A percentile compares a stretch with the other conserved stretches of the same genome.
Evolutionary conservation across 202 grass and related monocot genomes (phyloP).

Genomic region (Saccharum hybrid): DNA sequence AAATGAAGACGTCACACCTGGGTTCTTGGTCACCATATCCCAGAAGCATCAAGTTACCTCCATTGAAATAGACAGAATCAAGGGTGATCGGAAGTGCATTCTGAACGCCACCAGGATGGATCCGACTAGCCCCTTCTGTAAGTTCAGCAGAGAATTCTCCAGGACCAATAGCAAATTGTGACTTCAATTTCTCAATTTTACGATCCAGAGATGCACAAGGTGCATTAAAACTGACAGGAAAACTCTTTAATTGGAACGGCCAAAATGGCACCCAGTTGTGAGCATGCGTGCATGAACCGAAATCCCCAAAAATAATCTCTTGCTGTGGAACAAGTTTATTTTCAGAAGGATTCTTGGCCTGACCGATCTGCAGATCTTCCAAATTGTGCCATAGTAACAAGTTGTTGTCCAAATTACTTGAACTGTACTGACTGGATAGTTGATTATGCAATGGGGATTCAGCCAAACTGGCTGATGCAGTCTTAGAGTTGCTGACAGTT

Average conservation of each 20-base stretch:
- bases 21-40: slow-evolving; percentile 94
- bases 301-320: slow-evolving; percentile 48
- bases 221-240: slow-evolving; percentile 40
- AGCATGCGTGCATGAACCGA: slow-evolving; percentile 69
- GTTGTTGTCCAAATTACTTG: slow-evolving; percentile 12
- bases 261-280: slow-evolving; percentile 58
- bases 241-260: slow-evolving; percentile 56
- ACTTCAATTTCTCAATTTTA: slow-evolving; percentile 71
- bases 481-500: slow-evolving; percentile 13
- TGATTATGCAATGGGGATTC: slow-evolving; percentile 23
- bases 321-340: slow-evolving; percentile 30
- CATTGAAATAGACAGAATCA: slow-evolving; percentile 90
- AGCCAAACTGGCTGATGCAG: neutral
- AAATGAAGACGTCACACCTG: slow-evolving; percentile 59
- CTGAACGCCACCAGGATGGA: slow-evolving; percentile 57
- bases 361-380: slow-evolving; percentile 33
- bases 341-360: slow-evolving; percentile 39
- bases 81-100: slow-evolving; percentile 71
- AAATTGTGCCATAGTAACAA: slow-evolving; percentile 32
- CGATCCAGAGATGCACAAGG: slow-evolving; percentile 54
- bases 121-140: slow-evolving; percentile 59
- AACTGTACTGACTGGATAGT: slow-evolving; percentile 34
- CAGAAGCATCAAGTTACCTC: slow-evolving; percentile 85
- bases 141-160: slow-evolving; percentile 68
- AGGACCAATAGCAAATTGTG: slow-evolving; percentile 63